Evolutionary conservation across 129 eudicot genomes (phyloP).

Genomic region (Pittosporum tobira): DNA sequence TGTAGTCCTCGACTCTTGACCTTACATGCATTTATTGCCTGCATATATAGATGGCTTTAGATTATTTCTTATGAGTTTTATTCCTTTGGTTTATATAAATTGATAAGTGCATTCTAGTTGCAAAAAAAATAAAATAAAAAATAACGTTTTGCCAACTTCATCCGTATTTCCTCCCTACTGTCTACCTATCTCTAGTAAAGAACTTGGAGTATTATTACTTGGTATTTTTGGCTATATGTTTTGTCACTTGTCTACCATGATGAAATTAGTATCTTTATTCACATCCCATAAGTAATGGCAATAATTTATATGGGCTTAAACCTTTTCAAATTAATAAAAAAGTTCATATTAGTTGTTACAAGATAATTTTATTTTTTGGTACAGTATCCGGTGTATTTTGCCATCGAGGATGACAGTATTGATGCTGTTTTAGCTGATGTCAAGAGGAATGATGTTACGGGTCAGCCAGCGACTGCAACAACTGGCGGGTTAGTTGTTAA

Average conservation of each 20-base stretch:
- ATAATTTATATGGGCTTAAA: too few species aligned
- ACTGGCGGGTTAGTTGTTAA: constrained; percentile 84
- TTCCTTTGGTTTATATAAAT: too few species aligned
- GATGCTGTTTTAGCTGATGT: constrained; percentile 72
- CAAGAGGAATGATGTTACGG: constrained; percentile 76
- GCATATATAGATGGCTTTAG: not conserved
- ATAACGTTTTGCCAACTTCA: too few species aligned
- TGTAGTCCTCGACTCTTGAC: not conserved
- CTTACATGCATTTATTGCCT: not conserved
- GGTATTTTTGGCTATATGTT: too few species aligned
- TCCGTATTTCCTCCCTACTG: not conserved
- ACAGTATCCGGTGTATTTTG: constrained; percentile 98
- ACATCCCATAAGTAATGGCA: too few species aligned
- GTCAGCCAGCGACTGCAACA: constrained; percentile 97
- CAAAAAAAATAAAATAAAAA: too few species aligned
- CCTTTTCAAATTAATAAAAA: not conserved
- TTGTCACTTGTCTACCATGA: too few species aligned
- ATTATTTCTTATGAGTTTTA: too few species aligned
- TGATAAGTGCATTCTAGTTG: too few species aligned
- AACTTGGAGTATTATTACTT: too few species aligned
- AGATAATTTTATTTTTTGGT: constrained; percentile 13
- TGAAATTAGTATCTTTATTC: not conserved
- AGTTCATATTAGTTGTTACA: not conserved
- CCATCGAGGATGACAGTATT: constrained; percentile 73
- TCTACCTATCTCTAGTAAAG: not conserved